A percentile compares a stretch with the other conserved stretches of the same genome.
Conservation (phyloP, 768 basidiomycete genomes). For the Tricholoma terreum region DNA sequence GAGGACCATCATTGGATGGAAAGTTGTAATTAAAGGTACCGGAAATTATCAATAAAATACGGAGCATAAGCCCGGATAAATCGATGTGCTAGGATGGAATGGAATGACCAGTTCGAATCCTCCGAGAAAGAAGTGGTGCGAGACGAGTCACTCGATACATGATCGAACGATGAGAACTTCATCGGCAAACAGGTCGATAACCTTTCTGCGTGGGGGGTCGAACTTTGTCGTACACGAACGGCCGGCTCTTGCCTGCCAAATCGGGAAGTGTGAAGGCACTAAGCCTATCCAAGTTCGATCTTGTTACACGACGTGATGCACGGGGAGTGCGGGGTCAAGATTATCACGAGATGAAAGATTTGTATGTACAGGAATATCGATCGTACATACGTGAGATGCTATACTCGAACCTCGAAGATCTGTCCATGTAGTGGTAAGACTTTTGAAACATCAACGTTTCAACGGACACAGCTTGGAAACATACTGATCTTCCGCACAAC, state of each 20-base stretch:
- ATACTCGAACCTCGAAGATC: background rate
- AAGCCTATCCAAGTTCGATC: slow-evolving; percentile 14
- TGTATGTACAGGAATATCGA: background rate
- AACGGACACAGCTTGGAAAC: background rate
- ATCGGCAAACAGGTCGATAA: slow-evolving; percentile 9
- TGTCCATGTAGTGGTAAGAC: background rate
- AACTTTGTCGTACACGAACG: slow-evolving; percentile 19
- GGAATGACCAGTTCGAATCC: background rate
- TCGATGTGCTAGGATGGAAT: background rate
- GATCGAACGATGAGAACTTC: slow-evolving; percentile 7
- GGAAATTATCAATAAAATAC: slow-evolving; percentile 3
- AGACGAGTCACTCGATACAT: background rate
- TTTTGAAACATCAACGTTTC: slow-evolving; percentile 1
- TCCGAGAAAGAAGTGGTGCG: too few species aligned
- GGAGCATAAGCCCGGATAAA: slow-evolving; percentile 4
- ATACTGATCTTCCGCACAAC: background rate
- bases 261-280: slow-evolving; percentile 32
- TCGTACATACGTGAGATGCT: background rate
- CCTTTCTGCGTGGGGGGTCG: slow-evolving; percentile 5
- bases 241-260: slow-evolving; percentile 33
- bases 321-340: slow-evolving; percentile 18
- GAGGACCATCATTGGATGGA: slow-evolving; percentile 1
- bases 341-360: slow-evolving; percentile 16
- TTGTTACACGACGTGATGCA: slow-evolving; percentile 8
- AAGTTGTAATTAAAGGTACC: background rate